A percentile compares a stretch with the other conserved stretches of the same genome.
These are phyloP conservation scores for Neurospora sp. DNA, from an alignment of 495 filamentous ascomycete genomes.

Conservation along the genomic window DNA sequence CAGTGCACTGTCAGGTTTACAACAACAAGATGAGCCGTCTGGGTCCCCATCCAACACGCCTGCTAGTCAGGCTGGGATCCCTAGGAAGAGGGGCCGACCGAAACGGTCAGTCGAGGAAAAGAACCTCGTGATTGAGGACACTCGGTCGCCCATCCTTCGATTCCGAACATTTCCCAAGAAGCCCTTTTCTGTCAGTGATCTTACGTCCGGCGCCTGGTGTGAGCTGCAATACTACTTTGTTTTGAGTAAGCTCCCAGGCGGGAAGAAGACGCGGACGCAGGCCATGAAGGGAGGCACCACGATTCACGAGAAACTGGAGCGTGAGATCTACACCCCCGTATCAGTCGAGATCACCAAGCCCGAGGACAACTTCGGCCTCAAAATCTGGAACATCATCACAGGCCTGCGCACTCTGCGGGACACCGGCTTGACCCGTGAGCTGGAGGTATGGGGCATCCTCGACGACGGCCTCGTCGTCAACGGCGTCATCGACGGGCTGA, in stretches of 20 bases:
- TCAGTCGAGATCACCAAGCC: slow-evolving; percentile 57
- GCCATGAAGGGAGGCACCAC: slow-evolving; percentile 74
- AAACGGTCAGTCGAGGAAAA: background rate
- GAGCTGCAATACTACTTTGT: slow-evolving; percentile 90
- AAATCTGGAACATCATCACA: slow-evolving; percentile 88
- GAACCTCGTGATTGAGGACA: slow-evolving; percentile 12
- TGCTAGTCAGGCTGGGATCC: background rate
- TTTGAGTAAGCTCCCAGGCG: slow-evolving; percentile 55
- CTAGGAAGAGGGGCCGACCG: background rate
- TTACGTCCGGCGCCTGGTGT: slow-evolving; percentile 87
- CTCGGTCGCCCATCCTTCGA: slow-evolving; percentile 45
- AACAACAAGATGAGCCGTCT: background rate
- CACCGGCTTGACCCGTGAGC: slow-evolving; percentile 74
- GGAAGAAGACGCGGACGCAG: slow-evolving; percentile 59
- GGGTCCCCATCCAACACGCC: background rate
- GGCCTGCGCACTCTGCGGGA: slow-evolving; percentile 68
- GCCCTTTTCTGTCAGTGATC: slow-evolving; percentile 80
- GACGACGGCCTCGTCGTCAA: slow-evolving; percentile 69
- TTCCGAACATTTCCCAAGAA: slow-evolving; percentile 72
- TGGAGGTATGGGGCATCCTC: slow-evolving; percentile 86
- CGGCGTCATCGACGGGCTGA: slow-evolving; percentile 83
- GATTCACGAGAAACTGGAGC: slow-evolving; percentile 76
- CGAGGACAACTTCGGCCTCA: slow-evolving; percentile 75
- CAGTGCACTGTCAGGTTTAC: slow-evolving; percentile 23
- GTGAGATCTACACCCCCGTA: slow-evolving; percentile 70